Evolutionary conservation across 2,329 filamentous ascomycete species (phyloP), one percentile per base, ranked within the genome.

Genomic region (Macrophomina phaseolina): DNA sequence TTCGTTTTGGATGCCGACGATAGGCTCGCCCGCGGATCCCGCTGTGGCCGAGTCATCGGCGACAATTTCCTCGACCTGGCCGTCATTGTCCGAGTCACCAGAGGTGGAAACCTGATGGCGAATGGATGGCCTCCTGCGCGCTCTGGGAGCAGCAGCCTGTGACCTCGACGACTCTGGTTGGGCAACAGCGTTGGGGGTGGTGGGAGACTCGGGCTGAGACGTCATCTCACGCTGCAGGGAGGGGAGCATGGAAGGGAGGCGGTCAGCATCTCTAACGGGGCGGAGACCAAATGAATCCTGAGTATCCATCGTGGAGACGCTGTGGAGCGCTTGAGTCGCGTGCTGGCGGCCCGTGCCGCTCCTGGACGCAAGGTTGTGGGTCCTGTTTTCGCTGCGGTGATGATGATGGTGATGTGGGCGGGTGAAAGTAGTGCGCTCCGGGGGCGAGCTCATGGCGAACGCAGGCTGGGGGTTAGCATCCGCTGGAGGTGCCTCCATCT

Each of bases 71-170:
- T 98, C 94, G 11, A 89, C 89, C 73, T 93, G 92, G 69, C 91
- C 86, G 76, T 97, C 94, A 74, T 78, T 67, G 61, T 98, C 94
- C 7, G 90, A 88, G 71, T 97, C 94, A 5, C 89, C 91, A n/a
- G 91, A 95, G 60, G 86, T 86, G 18, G 94, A 97, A 69, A 91
- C 88, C 74, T 97, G 93, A 74, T 97, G 94, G 67, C 93, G 89
- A 71, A 97, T 95, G 0, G 93, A 93, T 40, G 93, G 93, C 42
- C 94, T 87, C 73, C 92, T 86, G 62, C 90, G 85, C 18, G 87
- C 82, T 67, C 89, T 84, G 52, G 81, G 80, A 4, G 83, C 81
- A 2, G 85, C 83, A 2, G 84, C 84, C 28, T 84, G 67, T 11
- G 62, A 38, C 46, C 63, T 48, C 32, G 66, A 55, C 8, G 52